phyloP scores from a whole-genome alignment of 2,329 filamentous ascomycete genomes.

The Xylaria sp. region DNA sequence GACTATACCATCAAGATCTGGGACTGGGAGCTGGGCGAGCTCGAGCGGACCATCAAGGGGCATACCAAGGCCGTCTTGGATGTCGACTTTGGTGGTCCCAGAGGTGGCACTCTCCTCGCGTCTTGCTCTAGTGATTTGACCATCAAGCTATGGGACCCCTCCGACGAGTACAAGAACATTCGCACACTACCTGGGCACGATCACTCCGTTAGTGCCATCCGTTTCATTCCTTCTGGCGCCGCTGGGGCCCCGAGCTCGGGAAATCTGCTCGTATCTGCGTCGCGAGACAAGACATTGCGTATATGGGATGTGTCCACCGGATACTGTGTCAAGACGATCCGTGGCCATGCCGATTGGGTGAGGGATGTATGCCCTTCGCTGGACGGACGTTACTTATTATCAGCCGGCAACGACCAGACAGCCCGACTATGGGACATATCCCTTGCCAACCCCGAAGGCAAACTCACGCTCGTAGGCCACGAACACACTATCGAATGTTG shows the following conservation, averaged over 20 bases:
- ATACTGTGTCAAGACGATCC: constrained; percentile 89
- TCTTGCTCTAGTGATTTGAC: constrained; percentile 89
- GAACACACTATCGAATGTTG: constrained; percentile 88
- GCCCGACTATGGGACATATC: constrained; percentile 85
- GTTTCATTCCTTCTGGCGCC: constrained; percentile 85
- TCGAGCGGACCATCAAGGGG: constrained; percentile 88
- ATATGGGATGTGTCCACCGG: constrained; percentile 95
- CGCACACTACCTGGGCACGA: constrained; percentile 89
- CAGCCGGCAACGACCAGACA: constrained; percentile 81
- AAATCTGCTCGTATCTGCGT: constrained; percentile 85
- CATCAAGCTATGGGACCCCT: constrained; percentile 94
- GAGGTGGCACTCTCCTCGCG: constrained; percentile 77
- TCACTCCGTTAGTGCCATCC: constrained; percentile 86
- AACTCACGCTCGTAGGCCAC: constrained; percentile 81
- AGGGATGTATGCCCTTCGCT: constrained; percentile 81
- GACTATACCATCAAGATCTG: constrained; percentile 96
- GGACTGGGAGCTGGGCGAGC: constrained; percentile 94
- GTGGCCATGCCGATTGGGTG: constrained; percentile 90
- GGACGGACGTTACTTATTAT: constrained; percentile 83
- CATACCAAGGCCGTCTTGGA: constrained; percentile 89
- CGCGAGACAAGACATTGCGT: constrained; percentile 80
- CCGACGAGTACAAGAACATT: constrained; percentile 94
- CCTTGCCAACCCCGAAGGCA: constrained; percentile 70
- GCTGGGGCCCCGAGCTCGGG: constrained; percentile 79
- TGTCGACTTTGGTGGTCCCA: constrained; percentile 86